Evolutionary conservation across 2,329 filamentous ascomycete genomes (phyloP).

Genomic region (Tolypocladium guangdongense): DNA sequence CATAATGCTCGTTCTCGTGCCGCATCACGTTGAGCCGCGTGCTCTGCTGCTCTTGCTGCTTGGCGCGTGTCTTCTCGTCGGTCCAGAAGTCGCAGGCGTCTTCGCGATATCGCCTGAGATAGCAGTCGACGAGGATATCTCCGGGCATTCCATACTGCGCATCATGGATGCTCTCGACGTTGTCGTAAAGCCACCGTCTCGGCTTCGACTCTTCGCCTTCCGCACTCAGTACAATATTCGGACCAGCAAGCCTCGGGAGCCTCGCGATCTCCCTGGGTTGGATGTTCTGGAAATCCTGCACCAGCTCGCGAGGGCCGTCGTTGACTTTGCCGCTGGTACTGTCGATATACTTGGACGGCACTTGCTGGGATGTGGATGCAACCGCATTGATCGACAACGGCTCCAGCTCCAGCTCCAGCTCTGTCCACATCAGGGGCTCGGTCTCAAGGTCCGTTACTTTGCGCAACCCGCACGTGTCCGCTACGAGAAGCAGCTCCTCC

Average conservation of each 20-base stretch:
- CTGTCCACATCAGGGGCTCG: neutral
- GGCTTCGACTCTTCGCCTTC: neutral
- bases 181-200: neutral
- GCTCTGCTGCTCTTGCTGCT: neutral
- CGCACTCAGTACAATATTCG: neutral
- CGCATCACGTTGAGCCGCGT: slow-evolving; percentile 18
- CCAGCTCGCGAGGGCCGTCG: no score
- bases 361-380: slow-evolving; percentile 4
- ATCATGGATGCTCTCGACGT: neutral
- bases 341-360: no score
- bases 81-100: slow-evolving; percentile 2
- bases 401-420: slow-evolving; percentile 1
- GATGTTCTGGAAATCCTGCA: neutral
- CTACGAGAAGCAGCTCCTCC: neutral
- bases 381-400: neutral
- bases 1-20: slow-evolving; percentile 24
- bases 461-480: neutral
- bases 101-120: neutral
- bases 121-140: neutral
- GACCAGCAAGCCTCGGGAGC: slow-evolving; percentile 13
- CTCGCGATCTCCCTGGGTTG: slow-evolving; percentile 13
- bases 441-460: neutral
- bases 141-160: neutral
- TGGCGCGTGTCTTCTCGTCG: neutral
- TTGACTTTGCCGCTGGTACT: no score